Conservation (phyloP, 495 filamentous ascomycete species). For the Penicillium cinerascens region DNA sequence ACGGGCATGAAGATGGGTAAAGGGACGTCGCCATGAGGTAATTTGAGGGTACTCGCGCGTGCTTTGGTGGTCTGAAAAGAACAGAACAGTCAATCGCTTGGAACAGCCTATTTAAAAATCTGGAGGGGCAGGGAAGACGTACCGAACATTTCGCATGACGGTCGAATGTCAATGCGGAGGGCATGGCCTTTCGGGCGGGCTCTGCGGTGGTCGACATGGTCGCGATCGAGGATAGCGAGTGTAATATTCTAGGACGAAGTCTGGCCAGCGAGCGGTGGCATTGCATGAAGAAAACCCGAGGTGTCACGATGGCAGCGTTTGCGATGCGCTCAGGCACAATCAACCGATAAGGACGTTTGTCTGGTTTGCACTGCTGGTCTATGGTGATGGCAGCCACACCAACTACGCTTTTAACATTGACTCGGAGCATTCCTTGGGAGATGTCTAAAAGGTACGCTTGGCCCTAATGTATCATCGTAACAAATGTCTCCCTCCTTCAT, state of each 20-base stretch:
- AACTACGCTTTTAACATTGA: background rate
- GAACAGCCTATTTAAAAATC: background rate
- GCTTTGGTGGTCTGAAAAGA: constrained; percentile 80
- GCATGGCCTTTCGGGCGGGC: constrained; percentile 47
- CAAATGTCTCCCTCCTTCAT: too few species aligned
- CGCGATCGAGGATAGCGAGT: constrained; percentile 3
- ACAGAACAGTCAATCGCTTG: background rate
- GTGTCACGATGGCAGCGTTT: constrained; percentile 4
- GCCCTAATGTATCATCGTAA: too few species aligned
- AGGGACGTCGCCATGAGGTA: constrained; percentile 87
- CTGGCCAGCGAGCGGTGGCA: constrained; percentile 10
- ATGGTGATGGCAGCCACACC: background rate
- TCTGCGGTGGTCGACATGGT: constrained; percentile 37
- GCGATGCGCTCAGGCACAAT: constrained; percentile 18
- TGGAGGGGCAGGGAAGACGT: constrained; percentile 17
- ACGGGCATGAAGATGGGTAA: constrained; percentile 98
- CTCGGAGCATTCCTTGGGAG: too few species aligned
- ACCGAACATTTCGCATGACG: constrained; percentile 81
- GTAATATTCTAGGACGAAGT: constrained; percentile 1
- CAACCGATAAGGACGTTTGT: constrained; percentile 27
- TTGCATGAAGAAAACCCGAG: constrained; percentile 19
- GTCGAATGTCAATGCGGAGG: constrained; percentile 77
- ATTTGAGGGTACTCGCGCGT: constrained; percentile 79
- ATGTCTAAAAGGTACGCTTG: too few species aligned
- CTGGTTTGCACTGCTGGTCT: constrained; percentile 17